These are phyloP conservation scores for Aspergillus panamensis DNA, from an alignment of 495 filamentous ascomycete species.

Conservation along the genomic window DNA sequence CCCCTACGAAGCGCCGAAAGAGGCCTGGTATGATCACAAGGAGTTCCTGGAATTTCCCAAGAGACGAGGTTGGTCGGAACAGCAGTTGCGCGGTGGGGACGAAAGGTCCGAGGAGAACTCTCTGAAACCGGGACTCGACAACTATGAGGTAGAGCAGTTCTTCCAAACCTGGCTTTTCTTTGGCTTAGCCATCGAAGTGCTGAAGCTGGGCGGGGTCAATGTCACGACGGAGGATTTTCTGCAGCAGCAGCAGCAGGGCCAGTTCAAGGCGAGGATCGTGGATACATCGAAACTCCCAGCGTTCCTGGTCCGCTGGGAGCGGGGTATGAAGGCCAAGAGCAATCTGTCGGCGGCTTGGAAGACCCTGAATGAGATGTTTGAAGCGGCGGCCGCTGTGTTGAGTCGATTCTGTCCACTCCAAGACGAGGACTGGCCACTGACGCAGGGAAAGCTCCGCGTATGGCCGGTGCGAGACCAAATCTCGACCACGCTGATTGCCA, in stretches of 20 bases:
- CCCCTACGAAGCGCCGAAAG: conserved; percentile 3
- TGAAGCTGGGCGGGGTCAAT: not conserved
- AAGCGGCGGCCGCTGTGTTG: not conserved
- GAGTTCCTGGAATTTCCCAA: not conserved
- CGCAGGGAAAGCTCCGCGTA: not conserved
- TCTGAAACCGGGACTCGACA: conserved; percentile 3
- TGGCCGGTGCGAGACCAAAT: conserved; percentile 13
- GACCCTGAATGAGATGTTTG: conserved; percentile 3
- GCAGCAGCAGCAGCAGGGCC: not conserved
- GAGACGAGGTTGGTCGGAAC: not conserved
- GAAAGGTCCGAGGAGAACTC: not conserved
- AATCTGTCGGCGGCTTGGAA: not conserved
- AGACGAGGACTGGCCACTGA: not conserved
- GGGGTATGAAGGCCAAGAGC: not conserved
- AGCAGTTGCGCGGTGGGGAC: conserved; percentile 9
- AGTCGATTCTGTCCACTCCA: conserved; percentile 6
- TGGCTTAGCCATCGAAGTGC: conserved; percentile 9
- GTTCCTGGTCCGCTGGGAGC: conserved; percentile 2
- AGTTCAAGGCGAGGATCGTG: conserved; percentile 3
- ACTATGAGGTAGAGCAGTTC: conserved; percentile 3
- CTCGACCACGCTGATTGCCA: conserved; percentile 5
- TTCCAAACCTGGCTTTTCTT: conserved; percentile 17
- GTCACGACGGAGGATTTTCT: conserved; percentile 6
- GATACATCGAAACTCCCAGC: conserved; percentile 1
- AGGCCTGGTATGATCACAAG: conserved; percentile 1